Evolutionary conservation across 2,329 filamentous ascomycete genomes (phyloP).

Genomic region (Trichophyton verrucosum): DNA sequence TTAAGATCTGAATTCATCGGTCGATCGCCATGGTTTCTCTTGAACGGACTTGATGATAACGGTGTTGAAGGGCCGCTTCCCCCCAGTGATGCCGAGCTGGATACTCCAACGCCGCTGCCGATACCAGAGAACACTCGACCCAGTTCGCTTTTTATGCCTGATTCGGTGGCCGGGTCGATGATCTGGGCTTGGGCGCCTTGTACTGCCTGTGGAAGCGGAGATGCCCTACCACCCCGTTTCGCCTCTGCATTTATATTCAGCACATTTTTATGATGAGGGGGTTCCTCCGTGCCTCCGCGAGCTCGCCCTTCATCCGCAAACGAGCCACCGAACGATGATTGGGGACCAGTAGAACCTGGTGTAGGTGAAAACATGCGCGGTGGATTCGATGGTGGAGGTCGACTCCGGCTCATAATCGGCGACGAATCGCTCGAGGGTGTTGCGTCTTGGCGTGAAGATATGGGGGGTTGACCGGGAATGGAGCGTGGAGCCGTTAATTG

Average conservation of each 20-base stretch:
- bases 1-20: conserved; percentile 5
- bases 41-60: conserved; percentile 40
- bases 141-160: conserved; percentile 88
- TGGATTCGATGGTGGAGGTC: conserved; percentile 20
- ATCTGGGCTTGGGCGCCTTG: conserved; percentile 91
- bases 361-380: conserved; percentile 25
- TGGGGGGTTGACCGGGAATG: conserved; percentile 17
- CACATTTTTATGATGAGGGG: conserved; percentile 52
- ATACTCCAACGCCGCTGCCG: conserved; percentile 52
- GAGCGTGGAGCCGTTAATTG: conserved; percentile 25
- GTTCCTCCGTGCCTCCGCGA: conserved; percentile 41
- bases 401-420: conserved; percentile 15
- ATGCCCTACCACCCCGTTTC: conserved; percentile 70
- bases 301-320: conserved; percentile 25
- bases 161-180: conserved; percentile 66
- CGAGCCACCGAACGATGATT: conserved; percentile 13
- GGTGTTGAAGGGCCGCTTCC: conserved; percentile 45
- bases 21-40: conserved; percentile 33
- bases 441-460: conserved; percentile 25
- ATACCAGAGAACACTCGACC: conserved; percentile 94
- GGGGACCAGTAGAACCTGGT: conserved; percentile 19
- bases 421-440: conserved; percentile 21
- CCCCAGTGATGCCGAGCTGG: conserved; percentile 35
- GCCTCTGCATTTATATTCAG: conserved; percentile 62
- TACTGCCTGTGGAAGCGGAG: conserved; percentile 82